Evolutionary conservation across 441 rosid genomes (phyloP), one percentile per base, ranked within the genome.

Genomic region (Gossypium trilobum): DNA sequence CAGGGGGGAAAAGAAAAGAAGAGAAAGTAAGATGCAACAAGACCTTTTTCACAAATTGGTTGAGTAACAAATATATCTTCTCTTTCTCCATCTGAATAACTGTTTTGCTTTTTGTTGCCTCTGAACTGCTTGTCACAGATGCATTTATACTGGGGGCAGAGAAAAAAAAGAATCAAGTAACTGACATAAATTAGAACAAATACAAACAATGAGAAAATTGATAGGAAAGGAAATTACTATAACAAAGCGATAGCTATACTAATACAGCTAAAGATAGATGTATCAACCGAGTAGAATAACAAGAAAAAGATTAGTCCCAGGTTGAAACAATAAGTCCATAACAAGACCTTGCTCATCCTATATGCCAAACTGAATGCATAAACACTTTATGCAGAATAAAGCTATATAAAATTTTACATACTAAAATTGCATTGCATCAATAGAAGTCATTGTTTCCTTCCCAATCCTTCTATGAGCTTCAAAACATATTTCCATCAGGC

Each of bases 71-170:
- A 85, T 90, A 94, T 74, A 92, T 84, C 87, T 83, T 94, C 79
- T 78, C 93, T 81, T 92, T 94, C 74, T 94, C 97, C 91, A 94
- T 92, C 74, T 79, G 85, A 78, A 94, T 88, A 76, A 90, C 82
- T 36, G 99, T 94, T 85, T 92, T 94, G 79, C 97, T 94, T 78
- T 92, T 94, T 59, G 87, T 84, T 57, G 80, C 78, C 84, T 94
- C 97, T 11, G 94, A 90, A 83, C 94, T 92, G 78, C 97, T 94
- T 69, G 91, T 90, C 75, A 94, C 99, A 63, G 97, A 92, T 81
- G 97, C 97, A 81, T 84, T 90, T 83, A 94, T 69, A 74, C 98
- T 91, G 86, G 68, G 61, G 78, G 80, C 14, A 52, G 46, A 39
- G 57, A 25, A 19, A 17, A 52, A 13, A 25, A 71, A 39, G 14